A percentile compares a stretch with the other conserved stretches of the same genome.
These are phyloP conservation scores for Penicillium sp. DNA, from an alignment of 2,329 filamentous ascomycete genomes.

Conservation along the genomic window DNA sequence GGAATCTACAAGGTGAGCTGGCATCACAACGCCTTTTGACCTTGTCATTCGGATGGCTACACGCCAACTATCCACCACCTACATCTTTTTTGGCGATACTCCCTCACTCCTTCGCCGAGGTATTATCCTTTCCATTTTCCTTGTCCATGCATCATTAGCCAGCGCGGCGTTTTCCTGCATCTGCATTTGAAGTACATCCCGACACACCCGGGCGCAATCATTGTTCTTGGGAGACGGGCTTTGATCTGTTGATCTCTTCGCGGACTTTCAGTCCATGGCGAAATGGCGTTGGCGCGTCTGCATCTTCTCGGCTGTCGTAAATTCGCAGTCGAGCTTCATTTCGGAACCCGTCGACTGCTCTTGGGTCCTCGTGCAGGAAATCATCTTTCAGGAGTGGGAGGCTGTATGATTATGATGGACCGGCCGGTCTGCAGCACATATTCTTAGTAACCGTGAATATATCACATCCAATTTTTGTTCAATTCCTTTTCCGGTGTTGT, in stretches of 20 bases:
- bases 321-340: conserved; percentile 10
- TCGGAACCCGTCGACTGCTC: background rate
- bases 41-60: conserved; percentile 5
- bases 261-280: conserved; percentile 1
- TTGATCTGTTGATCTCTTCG: conserved; percentile 6
- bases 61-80: conserved; percentile 5
- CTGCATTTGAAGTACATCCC: conserved; percentile 16
- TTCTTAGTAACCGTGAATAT: conserved; percentile 20
- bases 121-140: conserved; percentile 7
- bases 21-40: conserved; percentile 10
- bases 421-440: conserved; percentile 17
- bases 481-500: background rate
- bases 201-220: background rate
- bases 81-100: conserved; percentile 16
- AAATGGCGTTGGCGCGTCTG: conserved; percentile 10
- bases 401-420: conserved; percentile 17
- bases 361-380: background rate
- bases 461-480: background rate
- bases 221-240: background rate
- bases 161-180: conserved; percentile 20
- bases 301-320: conserved; percentile 17
- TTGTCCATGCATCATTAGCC: conserved; percentile 24
- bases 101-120: conserved; percentile 10
- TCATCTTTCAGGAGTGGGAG: conserved; percentile 1
- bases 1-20: conserved; percentile 20